Evolutionary conservation across 208 protist genomes (phyloP).

Genomic region (Trypanosoma theileri): DNA sequence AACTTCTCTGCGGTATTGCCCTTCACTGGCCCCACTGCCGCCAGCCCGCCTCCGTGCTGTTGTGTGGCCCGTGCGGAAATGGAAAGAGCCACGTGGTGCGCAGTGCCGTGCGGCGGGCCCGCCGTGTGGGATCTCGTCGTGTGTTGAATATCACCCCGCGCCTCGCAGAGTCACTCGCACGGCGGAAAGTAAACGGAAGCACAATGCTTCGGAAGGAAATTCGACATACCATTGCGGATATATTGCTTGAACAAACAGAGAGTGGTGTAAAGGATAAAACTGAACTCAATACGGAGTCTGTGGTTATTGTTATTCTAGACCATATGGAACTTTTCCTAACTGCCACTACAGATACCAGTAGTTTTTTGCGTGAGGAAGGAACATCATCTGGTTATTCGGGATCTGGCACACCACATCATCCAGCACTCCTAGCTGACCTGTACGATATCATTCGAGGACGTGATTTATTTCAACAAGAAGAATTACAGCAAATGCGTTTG

Average conservation of each 20-base stretch:
- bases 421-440: constrained; percentile 49
- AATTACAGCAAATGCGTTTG: constrained; percentile 26
- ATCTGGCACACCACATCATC: constrained; percentile 25
- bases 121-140: constrained; percentile 4
- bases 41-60: constrained; percentile 46
- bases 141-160: constrained; percentile 34
- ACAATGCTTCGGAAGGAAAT: constrained; percentile 51
- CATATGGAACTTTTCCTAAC: constrained; percentile 65
- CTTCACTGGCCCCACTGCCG: constrained; percentile 48
- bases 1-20: constrained; percentile 43
- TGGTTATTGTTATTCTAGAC: constrained; percentile 60
- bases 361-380: neutral
- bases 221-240: constrained; percentile 20
- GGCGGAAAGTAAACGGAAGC: constrained; percentile 39
- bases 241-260: neutral
- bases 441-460: constrained; percentile 50
- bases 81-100: constrained; percentile 64
- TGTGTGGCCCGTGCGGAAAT: constrained; percentile 54
- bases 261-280: neutral
- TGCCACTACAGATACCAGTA: neutral
- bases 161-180: constrained; percentile 34
- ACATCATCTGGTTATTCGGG: neutral
- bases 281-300: neutral
- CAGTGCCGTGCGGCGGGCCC: constrained; percentile 1
- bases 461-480: constrained; percentile 13